Base-by-base conservation (phyloP, 140 eudicot genomes). In the Anethum foeniculum region DNA sequence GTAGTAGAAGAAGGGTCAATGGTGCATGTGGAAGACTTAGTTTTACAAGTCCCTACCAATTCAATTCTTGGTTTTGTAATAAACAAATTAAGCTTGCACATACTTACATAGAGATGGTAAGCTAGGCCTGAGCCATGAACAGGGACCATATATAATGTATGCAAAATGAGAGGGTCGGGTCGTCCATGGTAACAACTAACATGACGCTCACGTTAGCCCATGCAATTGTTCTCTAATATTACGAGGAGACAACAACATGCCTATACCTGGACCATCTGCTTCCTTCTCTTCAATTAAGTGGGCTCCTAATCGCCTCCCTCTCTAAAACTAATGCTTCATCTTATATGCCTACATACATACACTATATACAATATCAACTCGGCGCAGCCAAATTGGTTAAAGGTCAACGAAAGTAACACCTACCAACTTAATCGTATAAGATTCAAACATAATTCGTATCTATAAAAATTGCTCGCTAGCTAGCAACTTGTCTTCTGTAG, bases 151-250 rank as follows among this genome's bases (percentile, higher is more conserved):
- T 18, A 19, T 36, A 69, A 46, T 46, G 49, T 11, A 46, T 46
- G 49, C 49, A 10, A 25, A 2, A 30, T 0, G n/a, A 68, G 39
- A 69, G 43, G 41, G 23, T 52, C 62, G 62, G 12, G 10, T n/a
- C 72, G 72, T 30, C 43, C 21, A 30, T 68, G 39, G 41, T 69
- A 19, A 74, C 78, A 75, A 75, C 38, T 75, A 75, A 75, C 78
- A 75, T 75, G 78, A 74, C 38, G 78, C 78, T 44, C 78, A 75
- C 78, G 78, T 75, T 75, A 75, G 78, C 52, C 78, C 78, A 75
- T 75, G 75, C 46, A 69, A 3, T 75, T 30, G n/a, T 44, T 12
- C 16, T 0, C 78, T 44, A 16, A 46, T 21, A 5, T 28, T 46
- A n/a, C 78, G 38, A 38, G 32, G 78, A 49, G 52, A 49, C 75